Base-by-base conservation (phyloP, 225 moss, liverwort and hornwort species). In the Climacium dendroides region DNA sequence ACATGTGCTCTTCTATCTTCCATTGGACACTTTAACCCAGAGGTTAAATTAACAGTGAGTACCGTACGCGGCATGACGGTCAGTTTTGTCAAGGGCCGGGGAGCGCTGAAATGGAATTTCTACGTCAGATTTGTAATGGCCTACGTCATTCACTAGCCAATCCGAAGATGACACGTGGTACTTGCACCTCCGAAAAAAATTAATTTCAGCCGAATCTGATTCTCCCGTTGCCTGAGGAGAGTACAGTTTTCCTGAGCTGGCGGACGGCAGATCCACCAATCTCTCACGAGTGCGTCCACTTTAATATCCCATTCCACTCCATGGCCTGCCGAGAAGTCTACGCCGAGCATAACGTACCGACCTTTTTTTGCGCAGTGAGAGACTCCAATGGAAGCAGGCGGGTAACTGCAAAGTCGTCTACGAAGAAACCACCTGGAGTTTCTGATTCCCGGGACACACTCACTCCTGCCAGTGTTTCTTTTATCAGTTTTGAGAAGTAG, bases 141-240 rank as follows among this genome's bases (percentile, higher is more conserved):
- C 6, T 6, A 7, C 50, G 8, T 34, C 50, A 34, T 22, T 12
- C 5, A 20, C 3, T 13, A 5, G 34, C 53, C 24, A 54, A 53
- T 23, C 3, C 15, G 9, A 15, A 35, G 15, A 15, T 35, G 53
- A 54, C 23, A n/a, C 6, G 34, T 35, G 24, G 23, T 35, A 23
- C 23, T 22, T 12, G 7, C 0, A 5, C 3, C 30, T 20, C 32
- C 5, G 2, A 14, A 14, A 50, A 1, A 17, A 18, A 3, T 2
- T 3, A 30, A 35, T 2, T 35, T 54, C 2, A 9, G 24, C 35
- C 53, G 24, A 76, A n/a, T 54, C 35, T 35, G 35, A 34, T 5
- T 52, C 5, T 34, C 9, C 5, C 22, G 32, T 20, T 5, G 74
- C 34, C 5, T 13, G 34, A 22, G 34, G 13, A 50, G 22, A 13